Base-by-base conservation (phyloP, 306 rosid species). In the Begonia masoniana region DNA sequence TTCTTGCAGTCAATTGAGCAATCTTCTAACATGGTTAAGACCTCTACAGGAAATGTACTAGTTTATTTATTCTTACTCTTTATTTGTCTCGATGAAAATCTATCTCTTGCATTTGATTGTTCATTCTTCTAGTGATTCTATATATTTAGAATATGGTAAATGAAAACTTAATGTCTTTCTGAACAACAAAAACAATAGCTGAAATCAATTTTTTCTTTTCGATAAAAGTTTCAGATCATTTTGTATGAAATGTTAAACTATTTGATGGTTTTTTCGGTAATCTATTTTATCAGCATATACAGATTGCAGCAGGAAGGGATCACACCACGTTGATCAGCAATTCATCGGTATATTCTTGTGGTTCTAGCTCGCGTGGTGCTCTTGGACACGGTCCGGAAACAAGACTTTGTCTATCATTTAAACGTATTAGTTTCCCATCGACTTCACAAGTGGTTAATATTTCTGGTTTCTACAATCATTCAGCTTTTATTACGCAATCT, bases 11-110 rank as follows among this genome's bases (percentile, higher is more conserved):
- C 84, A 7, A 83, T 82, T 75, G 97, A 76, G 65, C 86, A 82
- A 60, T 82, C 95, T 12, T 78, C 83, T 56, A 76, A 66, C 64
- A 67, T 71, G 10, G 69, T 85, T 9, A 77, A 82, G 85, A 85
- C 97, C 58, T 78, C 95, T 54, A 74, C 88, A 82, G 95, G 94
- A 81, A 85, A 82, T 85, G 97, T 89, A 89, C 74, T 78, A 73
- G 69, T 76, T 89, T 70, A 47, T 76, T 57, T 23, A 24, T 41
- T 12, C 51, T 57, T 62, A 15, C 36, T 15, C 16, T 54, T 59
- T 50, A 45, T 59, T 65, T 26, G 58, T 39, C 53, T 51, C 16
- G 15, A 31, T 31, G 39, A 31, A 3, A 21, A 21, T 21, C 24
- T 21, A 2, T 21, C 24, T 21, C 24, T 21, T 21, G 24, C 24